Evolutionary conservation across 371 early-diverging fungal species (phyloP), one percentile per base, ranked within the genome.

Genomic region (Blastocladiella emersonii): DNA sequence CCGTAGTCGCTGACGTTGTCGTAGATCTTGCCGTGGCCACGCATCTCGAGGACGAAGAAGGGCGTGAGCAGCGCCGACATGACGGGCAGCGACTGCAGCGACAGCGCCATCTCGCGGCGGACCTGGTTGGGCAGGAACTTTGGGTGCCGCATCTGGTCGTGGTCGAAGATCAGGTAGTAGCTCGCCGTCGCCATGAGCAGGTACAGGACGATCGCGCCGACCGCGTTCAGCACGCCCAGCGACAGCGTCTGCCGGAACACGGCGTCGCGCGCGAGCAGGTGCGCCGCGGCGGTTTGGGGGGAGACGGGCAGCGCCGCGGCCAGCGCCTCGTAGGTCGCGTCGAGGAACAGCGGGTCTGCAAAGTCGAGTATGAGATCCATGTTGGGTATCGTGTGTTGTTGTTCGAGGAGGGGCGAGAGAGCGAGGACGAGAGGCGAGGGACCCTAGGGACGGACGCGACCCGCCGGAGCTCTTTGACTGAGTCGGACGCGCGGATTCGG

Each of bases 61-160:
- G 95, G 95, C 21, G 87, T 79, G 25, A 94, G 95, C 62, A 92
- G 70, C 49, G 85, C 36, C 36, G 86, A 83, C 60, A 92, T 90
- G 60, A 84, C 77, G 6, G 91, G 91, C 64, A 95, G 79, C 5
- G 90, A 88, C 32, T 74, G 73, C 56, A 86, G 66, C 27, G 92
- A 87, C 67, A 90, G 83, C 61, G 70, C 70, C 63, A 95, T 92
- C 70, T 96, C 97, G 66, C 85, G 74, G 35, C 78, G 72, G 60
- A 94, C 81, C 74, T 96, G 97, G 70, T 92, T 88, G 67, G 80
- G 83, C 63, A 96, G 78, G 66, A 84, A 93, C 70, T 91, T 91
- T 21, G 95, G 95, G 68, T 96, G 93, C 72, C 88, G 85, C 80
- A 85, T 83, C 21, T 85, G 86, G 41, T 82, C 80, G 66, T 89